A percentile compares a stretch with the other conserved stretches of the same genome.
phyloP scores from a whole-genome alignment of 371 early-diverging fungal species.

The Apophysomyces trapeziformis region DNA sequence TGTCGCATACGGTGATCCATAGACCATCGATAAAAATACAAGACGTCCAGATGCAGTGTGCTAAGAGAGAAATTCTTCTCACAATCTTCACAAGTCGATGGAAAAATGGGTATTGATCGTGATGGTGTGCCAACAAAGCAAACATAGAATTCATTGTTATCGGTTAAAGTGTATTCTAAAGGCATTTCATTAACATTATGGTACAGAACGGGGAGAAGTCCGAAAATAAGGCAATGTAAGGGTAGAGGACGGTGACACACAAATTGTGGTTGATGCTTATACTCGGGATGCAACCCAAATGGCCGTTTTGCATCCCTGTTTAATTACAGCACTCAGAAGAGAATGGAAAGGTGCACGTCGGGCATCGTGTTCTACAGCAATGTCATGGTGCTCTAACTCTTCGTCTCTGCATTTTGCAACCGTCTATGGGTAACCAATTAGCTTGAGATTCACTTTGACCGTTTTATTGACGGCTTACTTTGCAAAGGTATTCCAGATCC shows the following conservation, averaged over 20 bases:
- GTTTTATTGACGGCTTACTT: constrained; percentile 41
- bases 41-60: too few relatives aligned
- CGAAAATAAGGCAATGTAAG: background rate
- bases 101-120: too few relatives aligned
- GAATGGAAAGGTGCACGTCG: constrained; percentile 81
- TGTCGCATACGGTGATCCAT: too few relatives aligned
- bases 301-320: constrained; percentile 82
- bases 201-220: background rate
- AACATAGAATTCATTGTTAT: background rate
- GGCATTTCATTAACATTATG: too few relatives aligned
- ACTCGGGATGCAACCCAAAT: constrained; percentile 74
- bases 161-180: too few relatives aligned
- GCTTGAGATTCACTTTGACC: background rate
- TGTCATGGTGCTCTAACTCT: constrained; percentile 93
- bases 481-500: constrained; percentile 62
- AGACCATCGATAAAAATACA: too few relatives aligned
- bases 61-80: too few relatives aligned
- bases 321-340: constrained; percentile 72
- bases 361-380: constrained; percentile 89
- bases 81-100: too few relatives aligned
- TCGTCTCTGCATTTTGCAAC: constrained; percentile 92
- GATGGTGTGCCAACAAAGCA: too few relatives aligned
- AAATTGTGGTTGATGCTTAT: constrained; percentile 15
- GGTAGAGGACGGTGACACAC: background rate
- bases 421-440: constrained; percentile 19